These are phyloP conservation scores for Cercospora janseana DNA, from an alignment of 2,329 filamentous ascomycete genomes.

Conservation along the genomic window DNA sequence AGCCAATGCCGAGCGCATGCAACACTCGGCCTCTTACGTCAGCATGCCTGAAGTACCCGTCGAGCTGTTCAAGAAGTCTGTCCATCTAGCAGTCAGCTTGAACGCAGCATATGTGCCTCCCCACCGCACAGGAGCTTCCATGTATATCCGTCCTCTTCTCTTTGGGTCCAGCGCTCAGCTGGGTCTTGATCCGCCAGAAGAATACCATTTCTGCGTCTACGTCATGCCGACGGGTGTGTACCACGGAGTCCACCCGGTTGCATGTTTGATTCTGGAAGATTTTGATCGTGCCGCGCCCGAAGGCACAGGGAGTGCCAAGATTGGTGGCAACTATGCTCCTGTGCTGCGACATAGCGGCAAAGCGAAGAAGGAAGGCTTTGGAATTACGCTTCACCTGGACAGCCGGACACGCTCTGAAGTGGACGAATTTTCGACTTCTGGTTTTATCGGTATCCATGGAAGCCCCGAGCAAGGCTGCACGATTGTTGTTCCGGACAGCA, in stretches of 20 bases:
- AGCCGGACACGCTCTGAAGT: slow-evolving; percentile 79
- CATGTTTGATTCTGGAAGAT: slow-evolving; percentile 81
- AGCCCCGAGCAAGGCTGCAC: slow-evolving; percentile 57
- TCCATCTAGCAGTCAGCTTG: slow-evolving; percentile 75
- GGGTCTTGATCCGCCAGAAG: slow-evolving; percentile 80
- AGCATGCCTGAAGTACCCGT: slow-evolving; percentile 79
- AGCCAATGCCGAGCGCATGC: slow-evolving; percentile 80
- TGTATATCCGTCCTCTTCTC: slow-evolving; percentile 88
- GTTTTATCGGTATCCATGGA: slow-evolving; percentile 77
- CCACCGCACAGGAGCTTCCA: slow-evolving; percentile 79
- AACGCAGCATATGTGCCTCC: slow-evolving; percentile 92
- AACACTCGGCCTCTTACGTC: slow-evolving; percentile 78
- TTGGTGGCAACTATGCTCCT: slow-evolving; percentile 94
- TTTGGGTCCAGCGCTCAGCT: slow-evolving; percentile 87
- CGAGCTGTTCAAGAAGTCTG: slow-evolving; percentile 71
- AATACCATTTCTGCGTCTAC: slow-evolving; percentile 88
- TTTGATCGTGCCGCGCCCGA: slow-evolving; percentile 93
- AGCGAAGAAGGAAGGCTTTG: slow-evolving; percentile 74
- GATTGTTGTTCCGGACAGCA: slow-evolving; percentile 82
- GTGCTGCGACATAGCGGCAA: slow-evolving; percentile 84
- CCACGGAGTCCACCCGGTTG: slow-evolving; percentile 85
- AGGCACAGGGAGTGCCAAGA: slow-evolving; percentile 86
- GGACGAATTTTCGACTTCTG: slow-evolving; percentile 93
- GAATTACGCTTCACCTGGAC: slow-evolving; percentile 93
- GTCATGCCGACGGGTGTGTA: slow-evolving; percentile 92